Conservation (phyloP, 371 early-diverging fungal species). For the Nematocida ironsii region DNA sequence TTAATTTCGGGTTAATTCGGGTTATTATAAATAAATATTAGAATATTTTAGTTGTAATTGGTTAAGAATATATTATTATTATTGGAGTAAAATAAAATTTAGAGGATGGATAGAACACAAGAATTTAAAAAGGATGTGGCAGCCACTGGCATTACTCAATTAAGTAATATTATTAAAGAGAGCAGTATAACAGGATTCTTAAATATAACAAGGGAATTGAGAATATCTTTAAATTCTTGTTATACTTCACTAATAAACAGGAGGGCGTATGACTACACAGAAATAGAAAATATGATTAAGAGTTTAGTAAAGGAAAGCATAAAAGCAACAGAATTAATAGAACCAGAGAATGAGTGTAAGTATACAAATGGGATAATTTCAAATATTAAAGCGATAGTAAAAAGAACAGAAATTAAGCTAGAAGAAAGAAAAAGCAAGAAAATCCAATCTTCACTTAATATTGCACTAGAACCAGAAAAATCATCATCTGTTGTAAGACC, state of each 20-base stretch:
- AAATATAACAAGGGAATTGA: constrained; percentile 30
- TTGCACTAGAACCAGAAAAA: constrained; percentile 55
- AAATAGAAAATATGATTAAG: constrained; percentile 11
- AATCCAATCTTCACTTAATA: constrained; percentile 29
- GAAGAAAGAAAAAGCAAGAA: constrained; percentile 25
- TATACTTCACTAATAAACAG: not conserved
- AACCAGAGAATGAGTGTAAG: constrained; percentile 1
- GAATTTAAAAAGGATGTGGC: constrained; percentile 14
- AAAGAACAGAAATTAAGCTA: constrained; percentile 19
- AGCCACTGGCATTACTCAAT: not conserved
- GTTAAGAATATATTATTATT: constrained; percentile 21
- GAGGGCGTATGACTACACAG: constrained; percentile 18
- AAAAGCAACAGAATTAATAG: not conserved
- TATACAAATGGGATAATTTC: constrained; percentile 13
- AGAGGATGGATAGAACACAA: constrained; percentile 49
- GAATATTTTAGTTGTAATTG: not conserved
- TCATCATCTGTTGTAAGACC: constrained; percentile 22
- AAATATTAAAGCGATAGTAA: not conserved
- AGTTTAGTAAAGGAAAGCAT: not conserved
- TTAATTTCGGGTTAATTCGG: too few relatives aligned
- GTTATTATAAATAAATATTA: not conserved
- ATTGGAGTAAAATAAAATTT: constrained; percentile 50
- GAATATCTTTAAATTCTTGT: not conserved
- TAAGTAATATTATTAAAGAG: not conserved
- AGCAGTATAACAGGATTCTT: not conserved